A percentile compares a stretch with the other conserved stretches of the same genome.
These are phyloP conservation scores for Cryptomeria japonica DNA, from an alignment of 75 land plant species.

Conservation along the genomic window DNA sequence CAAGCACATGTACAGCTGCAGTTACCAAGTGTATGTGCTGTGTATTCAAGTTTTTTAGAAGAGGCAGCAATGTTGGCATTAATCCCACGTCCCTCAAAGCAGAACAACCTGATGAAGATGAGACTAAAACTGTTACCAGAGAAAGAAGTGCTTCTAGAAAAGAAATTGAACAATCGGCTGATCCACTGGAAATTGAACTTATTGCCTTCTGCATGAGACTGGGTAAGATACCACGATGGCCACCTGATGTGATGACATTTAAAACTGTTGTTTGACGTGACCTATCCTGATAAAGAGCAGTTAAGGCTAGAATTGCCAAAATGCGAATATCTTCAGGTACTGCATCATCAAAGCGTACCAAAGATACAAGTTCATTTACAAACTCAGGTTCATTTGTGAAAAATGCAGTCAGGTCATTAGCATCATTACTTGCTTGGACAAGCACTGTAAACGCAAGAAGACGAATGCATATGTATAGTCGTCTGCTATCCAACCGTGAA, in stretches of 20 bases:
- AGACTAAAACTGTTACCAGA: slow-evolving; percentile 77
- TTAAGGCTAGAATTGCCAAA: slow-evolving; percentile 68
- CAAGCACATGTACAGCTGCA: slow-evolving; percentile 84
- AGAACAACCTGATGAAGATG: slow-evolving; percentile 89
- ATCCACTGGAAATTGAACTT: slow-evolving; percentile 52
- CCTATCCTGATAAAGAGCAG: slow-evolving; percentile 83
- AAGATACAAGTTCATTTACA: slow-evolving; percentile 77
- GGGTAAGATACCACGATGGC: slow-evolving; percentile 80
- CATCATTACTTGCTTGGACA: slow-evolving; percentile 78
- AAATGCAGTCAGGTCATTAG: slow-evolving; percentile 79
- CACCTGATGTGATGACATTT: slow-evolving; percentile 78
- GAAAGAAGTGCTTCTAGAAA: slow-evolving; percentile 89
- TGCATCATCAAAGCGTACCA: slow-evolving; percentile 74
- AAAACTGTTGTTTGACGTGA: slow-evolving; percentile 75
- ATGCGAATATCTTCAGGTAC: slow-evolving; percentile 81
- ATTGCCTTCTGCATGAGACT: slow-evolving; percentile 92
- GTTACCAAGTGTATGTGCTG: slow-evolving; percentile 87
- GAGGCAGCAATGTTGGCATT: slow-evolving; percentile 86
- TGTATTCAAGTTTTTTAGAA: slow-evolving; percentile 74
- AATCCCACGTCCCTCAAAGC: slow-evolving; percentile 90
- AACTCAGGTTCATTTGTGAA: slow-evolving; percentile 91
- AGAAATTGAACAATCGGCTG: slow-evolving; percentile 58
- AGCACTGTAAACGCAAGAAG: slow-evolving; percentile 86
- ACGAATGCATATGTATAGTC: slow-evolving; percentile 80
- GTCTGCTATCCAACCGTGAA: slow-evolving; percentile 48